phyloP scores from a whole-genome alignment of 305 asterid genomes.

The Nicotiana rustica region DNA sequence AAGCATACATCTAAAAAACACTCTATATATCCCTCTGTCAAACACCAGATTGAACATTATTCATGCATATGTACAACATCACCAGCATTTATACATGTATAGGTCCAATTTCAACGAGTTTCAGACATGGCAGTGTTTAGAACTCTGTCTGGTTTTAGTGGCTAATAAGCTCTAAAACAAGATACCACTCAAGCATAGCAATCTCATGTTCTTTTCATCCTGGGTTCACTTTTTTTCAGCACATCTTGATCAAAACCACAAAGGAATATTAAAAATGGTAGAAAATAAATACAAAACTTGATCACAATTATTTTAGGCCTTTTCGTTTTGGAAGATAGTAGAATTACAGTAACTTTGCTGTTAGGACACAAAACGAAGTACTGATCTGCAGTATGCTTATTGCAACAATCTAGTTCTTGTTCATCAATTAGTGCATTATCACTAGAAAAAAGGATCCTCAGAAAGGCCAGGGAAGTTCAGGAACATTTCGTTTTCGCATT shows the following conservation, averaged over 20 bases:
- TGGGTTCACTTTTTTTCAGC: not conserved
- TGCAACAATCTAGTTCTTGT: not conserved
- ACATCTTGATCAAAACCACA: not conserved
- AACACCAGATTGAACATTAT: not conserved
- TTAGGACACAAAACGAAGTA: not conserved
- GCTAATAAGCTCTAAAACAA: too few species aligned
- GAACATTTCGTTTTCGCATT: constrained; percentile 70
- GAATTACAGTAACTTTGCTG: not conserved
- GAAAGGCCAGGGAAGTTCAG: constrained; percentile 61
- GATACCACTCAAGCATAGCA: not conserved
- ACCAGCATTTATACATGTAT: not conserved
- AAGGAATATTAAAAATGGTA: not conserved
- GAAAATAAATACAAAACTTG: not conserved
- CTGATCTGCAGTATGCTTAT: not conserved
- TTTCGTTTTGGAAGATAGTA: not conserved
- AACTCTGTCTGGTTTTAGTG: too few species aligned
- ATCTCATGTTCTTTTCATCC: not conserved
- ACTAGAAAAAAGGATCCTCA: constrained; percentile 67
- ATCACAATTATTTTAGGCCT: not conserved
- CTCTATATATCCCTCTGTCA: not conserved
- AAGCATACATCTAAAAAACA: too few species aligned
- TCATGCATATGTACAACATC: not conserved
- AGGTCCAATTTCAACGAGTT: not conserved
- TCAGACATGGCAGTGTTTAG: not conserved
- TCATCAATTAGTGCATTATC: not conserved